Evolutionary conservation across 768 basidiomycete genomes (phyloP).

Genomic region (Leccinum uliginosum): DNA sequence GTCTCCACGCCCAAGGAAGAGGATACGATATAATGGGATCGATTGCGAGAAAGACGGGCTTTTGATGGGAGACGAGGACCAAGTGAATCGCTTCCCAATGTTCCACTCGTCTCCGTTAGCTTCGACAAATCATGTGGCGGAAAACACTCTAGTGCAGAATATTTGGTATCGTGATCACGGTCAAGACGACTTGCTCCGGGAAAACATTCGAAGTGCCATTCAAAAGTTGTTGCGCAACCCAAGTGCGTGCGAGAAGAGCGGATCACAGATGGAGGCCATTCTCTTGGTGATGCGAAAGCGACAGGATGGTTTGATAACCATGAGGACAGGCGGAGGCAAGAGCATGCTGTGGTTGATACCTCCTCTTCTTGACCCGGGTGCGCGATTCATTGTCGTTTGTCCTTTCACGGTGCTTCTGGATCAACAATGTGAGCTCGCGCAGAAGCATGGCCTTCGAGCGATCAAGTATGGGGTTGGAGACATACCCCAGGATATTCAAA

Average conservation of each 20-base stretch:
- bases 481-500: background rate
- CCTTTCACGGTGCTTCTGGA: constrained; percentile 1
- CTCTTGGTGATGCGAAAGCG: background rate
- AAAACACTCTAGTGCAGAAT: too few relatives aligned
- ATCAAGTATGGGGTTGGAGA: background rate
- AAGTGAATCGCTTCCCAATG: background rate
- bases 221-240: background rate
- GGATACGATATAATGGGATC: background rate
- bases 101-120: background rate
- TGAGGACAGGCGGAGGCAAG: constrained; percentile 4
- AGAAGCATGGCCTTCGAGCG: background rate
- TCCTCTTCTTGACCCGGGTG: background rate
- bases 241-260: background rate
- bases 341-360: constrained; percentile 3
- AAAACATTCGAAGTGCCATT: background rate
- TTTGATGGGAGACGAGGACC: background rate
- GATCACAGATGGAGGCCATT: background rate
- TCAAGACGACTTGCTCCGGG: background rate
- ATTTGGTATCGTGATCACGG: background rate
- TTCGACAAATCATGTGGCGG: background rate
- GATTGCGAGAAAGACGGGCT: background rate
- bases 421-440: background rate
- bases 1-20: background rate
- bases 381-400: background rate
- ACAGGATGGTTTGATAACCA: constrained; percentile 5